These are phyloP conservation scores for Oidiodendron maius DNA, from an alignment of 495 filamentous ascomycete species.

Conservation along the genomic window DNA sequence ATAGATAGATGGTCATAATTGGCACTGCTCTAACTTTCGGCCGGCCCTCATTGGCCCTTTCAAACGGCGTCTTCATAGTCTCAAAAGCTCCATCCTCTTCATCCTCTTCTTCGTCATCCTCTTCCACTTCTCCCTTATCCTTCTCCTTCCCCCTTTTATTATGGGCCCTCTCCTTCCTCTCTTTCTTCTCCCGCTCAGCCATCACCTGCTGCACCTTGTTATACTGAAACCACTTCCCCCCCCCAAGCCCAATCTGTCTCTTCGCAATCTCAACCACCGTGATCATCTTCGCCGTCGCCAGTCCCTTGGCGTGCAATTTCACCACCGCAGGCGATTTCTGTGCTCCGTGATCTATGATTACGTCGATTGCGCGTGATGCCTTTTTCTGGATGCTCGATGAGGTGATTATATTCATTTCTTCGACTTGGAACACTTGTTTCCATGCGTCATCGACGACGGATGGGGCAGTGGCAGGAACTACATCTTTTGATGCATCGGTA, in stretches of 20 bases:
- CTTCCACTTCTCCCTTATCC: slow-evolving; percentile 3
- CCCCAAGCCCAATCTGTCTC: slow-evolving; percentile 44
- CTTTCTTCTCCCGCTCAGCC: slow-evolving; percentile 10
- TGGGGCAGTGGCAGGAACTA: not conserved
- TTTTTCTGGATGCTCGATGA: slow-evolving; percentile 51
- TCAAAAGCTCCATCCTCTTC: slow-evolving; percentile 39
- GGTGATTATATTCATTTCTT: slow-evolving; percentile 36
- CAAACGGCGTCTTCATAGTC: slow-evolving; percentile 43
- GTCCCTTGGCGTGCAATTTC: slow-evolving; percentile 46
- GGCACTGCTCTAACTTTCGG: slow-evolving; percentile 18
- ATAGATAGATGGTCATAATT: slow-evolving; percentile 56
- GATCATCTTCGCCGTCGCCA: slow-evolving; percentile 51
- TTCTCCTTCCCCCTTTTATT: slow-evolving; percentile 24
- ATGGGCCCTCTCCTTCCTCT: slow-evolving; percentile 40
- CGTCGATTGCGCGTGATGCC: slow-evolving; percentile 36
- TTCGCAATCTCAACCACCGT: slow-evolving; percentile 61
- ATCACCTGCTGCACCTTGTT: slow-evolving; percentile 36
- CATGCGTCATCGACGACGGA: not conserved
- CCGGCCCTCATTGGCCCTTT: slow-evolving; percentile 29
- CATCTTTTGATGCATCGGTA: not conserved
- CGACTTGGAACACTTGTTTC: slow-evolving; percentile 13
- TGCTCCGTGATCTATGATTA: slow-evolving; percentile 31
- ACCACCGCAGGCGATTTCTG: slow-evolving; percentile 29
- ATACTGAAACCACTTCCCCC: slow-evolving; percentile 58
- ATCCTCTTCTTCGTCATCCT: slow-evolving; percentile 9